These are phyloP conservation scores for Lyophyllum atratum DNA, from an alignment of 768 basidiomycete genomes.

Conservation along the genomic window DNA sequence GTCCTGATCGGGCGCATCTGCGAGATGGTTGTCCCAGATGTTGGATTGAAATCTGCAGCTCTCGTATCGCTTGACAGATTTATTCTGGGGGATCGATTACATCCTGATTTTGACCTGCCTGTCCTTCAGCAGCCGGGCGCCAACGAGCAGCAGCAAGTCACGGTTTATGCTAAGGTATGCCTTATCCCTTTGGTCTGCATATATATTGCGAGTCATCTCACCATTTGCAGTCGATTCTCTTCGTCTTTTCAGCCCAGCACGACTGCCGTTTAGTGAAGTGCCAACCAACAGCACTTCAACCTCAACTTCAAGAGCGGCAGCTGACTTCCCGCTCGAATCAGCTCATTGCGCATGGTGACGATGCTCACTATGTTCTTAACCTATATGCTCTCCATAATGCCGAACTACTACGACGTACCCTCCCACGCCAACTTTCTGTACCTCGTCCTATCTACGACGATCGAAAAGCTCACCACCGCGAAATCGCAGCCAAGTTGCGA, in stretches of 20 bases:
- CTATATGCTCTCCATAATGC: constrained; percentile 29
- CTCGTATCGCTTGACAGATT: background rate
- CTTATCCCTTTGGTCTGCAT: background rate
- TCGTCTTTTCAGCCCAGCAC: constrained; percentile 18
- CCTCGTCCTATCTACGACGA: background rate
- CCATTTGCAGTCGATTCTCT: constrained; percentile 7
- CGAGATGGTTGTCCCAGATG: background rate
- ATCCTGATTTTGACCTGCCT: constrained; percentile 1
- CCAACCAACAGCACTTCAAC: constrained; percentile 7
- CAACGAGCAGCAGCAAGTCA: background rate
- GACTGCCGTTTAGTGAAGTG: constrained; percentile 17
- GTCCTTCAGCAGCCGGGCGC: background rate
- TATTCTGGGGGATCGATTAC: background rate
- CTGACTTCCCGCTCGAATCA: background rate
- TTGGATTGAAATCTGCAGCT: no score
- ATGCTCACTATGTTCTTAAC: constrained; percentile 25
- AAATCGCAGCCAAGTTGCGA: background rate
- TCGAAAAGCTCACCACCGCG: background rate
- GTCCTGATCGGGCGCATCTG: background rate
- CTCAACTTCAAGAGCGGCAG: constrained; percentile 16
- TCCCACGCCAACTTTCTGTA: constrained; percentile 12
- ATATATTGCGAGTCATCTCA: no score
- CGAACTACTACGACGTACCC: constrained; percentile 8
- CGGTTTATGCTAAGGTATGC: background rate
- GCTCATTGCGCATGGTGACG: constrained; percentile 20